A percentile compares a stretch with the other conserved stretches of the same genome.
These are phyloP conservation scores for Lomentospora prolificans DNA, from an alignment of 2,329 filamentous ascomycete genomes.

Conservation along the genomic window DNA sequence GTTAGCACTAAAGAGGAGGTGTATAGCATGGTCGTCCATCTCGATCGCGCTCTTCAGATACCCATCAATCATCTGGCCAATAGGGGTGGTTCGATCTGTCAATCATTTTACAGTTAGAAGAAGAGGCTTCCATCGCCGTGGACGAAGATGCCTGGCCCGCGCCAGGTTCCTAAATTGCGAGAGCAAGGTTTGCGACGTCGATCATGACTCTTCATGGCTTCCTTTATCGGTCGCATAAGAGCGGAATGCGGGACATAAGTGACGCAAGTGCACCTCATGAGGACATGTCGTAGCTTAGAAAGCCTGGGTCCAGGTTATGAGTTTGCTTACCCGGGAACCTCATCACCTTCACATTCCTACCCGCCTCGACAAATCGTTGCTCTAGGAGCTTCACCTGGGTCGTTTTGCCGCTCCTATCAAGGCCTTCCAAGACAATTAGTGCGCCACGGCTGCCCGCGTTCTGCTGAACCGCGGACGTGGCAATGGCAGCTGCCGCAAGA, in stretches of 20 bases:
- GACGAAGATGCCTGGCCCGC: too few relatives aligned
- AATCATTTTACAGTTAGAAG: not conserved
- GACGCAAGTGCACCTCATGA: not conserved
- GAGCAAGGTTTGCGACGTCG: too few relatives aligned
- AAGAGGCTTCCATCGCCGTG: not conserved
- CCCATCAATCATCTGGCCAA: slow-evolving; percentile 75
- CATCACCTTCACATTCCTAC: slow-evolving; percentile 41
- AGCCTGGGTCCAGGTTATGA: not conserved
- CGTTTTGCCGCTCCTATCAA: slow-evolving; percentile 86
- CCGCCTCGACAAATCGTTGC: slow-evolving; percentile 39
- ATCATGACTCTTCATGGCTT: too few relatives aligned
- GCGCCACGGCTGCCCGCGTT: slow-evolving; percentile 44
- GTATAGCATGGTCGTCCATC: slow-evolving; percentile 81
- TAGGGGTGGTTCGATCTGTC: slow-evolving; percentile 69
- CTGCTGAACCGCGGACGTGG: slow-evolving; percentile 22
- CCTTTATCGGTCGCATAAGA: too few relatives aligned
- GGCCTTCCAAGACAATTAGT: slow-evolving; percentile 76
- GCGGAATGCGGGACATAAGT: not conserved
- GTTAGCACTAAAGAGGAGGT: slow-evolving; percentile 84
- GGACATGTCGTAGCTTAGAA: not conserved
- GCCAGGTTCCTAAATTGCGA: too few relatives aligned
- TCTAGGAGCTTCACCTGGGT: slow-evolving; percentile 71
- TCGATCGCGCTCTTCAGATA: slow-evolving; percentile 66
- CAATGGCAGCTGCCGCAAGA: slow-evolving; percentile 36
- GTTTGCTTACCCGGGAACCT: slow-evolving; percentile 42